Percentiles rank a stretch among this genome's conserved stretches.
Evolutionary conservation across 2,329 filamentous ascomycete species (phyloP).

Genomic region (Albifimbria verrucaria): DNA sequence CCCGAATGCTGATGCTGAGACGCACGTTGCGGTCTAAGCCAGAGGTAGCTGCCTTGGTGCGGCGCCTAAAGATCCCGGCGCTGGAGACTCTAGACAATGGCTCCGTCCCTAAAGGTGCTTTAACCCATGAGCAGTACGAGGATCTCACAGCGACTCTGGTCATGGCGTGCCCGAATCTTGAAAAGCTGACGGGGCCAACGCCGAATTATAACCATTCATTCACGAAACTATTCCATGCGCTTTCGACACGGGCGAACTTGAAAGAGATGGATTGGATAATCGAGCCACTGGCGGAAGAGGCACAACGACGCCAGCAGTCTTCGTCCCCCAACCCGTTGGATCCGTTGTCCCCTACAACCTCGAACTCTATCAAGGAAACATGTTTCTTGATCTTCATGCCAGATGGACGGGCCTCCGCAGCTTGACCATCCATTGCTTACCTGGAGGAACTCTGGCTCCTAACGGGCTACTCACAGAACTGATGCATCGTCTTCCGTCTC

Average conservation of each 20-base stretch:
- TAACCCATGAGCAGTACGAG: conserved; percentile 48
- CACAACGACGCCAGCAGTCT: conserved; percentile 30
- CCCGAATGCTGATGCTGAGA: conserved; percentile 53
- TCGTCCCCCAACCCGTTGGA: conserved; percentile 25
- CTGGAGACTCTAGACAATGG: conserved; percentile 39
- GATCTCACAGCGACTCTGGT: conserved; percentile 57
- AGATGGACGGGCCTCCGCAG: conserved; percentile 55
- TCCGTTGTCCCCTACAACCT: conserved; percentile 20
- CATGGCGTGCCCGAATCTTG: conserved; percentile 64
- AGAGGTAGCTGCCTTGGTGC: conserved; percentile 52
- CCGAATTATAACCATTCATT: conserved; percentile 54
- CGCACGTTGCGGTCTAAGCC: conserved; percentile 53
- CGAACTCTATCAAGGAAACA: conserved; percentile 26
- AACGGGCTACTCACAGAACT: conserved; percentile 49
- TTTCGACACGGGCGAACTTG: conserved; percentile 54
- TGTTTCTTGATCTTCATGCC: conserved; percentile 49
- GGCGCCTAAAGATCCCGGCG: conserved; percentile 49
- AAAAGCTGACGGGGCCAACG: conserved; percentile 53
- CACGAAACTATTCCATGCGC: conserved; percentile 54
- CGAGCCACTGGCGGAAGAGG: conserved; percentile 28
- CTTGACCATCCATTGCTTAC: conserved; percentile 56
- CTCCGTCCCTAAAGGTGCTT: conserved; percentile 18
- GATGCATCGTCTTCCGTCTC: conserved; percentile 47
- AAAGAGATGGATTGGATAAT: conserved; percentile 60
- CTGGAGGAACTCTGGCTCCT: conserved; percentile 52